Evolutionary conservation across 169 alveolate species (phyloP), one percentile per base, ranked within the genome.

Genomic region (Condylostoma magnum): DNA sequence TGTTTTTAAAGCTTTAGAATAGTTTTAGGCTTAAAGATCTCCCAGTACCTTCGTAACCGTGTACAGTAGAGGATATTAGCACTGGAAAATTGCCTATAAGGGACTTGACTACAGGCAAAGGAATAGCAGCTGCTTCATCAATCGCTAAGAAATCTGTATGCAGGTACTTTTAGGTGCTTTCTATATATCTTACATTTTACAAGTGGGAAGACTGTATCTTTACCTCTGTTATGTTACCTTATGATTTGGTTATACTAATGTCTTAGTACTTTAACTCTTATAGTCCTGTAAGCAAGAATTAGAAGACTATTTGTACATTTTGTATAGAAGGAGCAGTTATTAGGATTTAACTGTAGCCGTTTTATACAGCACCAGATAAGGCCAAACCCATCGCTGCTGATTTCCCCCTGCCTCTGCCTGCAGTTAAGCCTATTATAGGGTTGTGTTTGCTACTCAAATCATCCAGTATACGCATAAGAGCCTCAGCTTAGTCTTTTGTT

Each of bases 61-160:
- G 98, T 22, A 98, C 93, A 0, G 99, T 99, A 37, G 99, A 96
- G 0, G 99, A 96, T 73, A 99, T 78, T 47, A 99, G 94, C 20
- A 97, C 95, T 54, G 97, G 78, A 77, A 96, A 97, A 47, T 96
- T 96, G 25, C 98, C 97, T 46, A 93, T 74, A 65, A 97, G 95
- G 55, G 90, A 67, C 82, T 94, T 97, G 18, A 99, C 99, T n/a
- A 96, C 78, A 41, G 98, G 98, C 22, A 98, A 85, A 34, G 99
- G 99, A 25, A 99, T 98, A 48, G 99, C 99, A n/a, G 99, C 99
- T 1, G 99, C 99, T 86, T 99, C 99, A 77, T 99, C 99, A 66
- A 98, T 96, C 30, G 98, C 97, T 74, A 99, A 93, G 41, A 99
- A 85, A 73, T 98, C 99, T 43, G 98, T 96, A 77, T 94, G 86